These are phyloP conservation scores for Heterobasidion parviporum DNA, from an alignment of 1,284 basidiomycete genomes.

Conservation along the genomic window DNA sequence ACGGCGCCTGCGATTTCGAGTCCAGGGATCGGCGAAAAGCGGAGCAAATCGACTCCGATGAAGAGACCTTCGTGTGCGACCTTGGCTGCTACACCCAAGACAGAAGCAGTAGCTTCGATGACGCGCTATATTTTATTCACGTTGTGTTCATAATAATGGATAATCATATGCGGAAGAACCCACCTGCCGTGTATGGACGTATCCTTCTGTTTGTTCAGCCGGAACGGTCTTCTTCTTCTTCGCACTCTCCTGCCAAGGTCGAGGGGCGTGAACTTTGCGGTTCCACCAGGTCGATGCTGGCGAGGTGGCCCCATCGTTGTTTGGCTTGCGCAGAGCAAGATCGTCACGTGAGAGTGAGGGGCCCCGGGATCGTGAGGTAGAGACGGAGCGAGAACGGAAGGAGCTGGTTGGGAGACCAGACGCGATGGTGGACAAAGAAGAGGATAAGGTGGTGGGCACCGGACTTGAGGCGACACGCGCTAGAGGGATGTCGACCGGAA, in stretches of 20 bases:
- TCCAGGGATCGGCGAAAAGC: constrained; percentile 48
- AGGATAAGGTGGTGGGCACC: constrained; percentile 6
- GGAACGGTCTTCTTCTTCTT: constrained; percentile 29
- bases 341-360: neutral
- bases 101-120: constrained; percentile 30
- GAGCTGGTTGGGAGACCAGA: neutral
- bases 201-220: constrained; percentile 41
- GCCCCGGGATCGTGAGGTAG: constrained; percentile 7
- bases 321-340: neutral
- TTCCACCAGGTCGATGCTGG: constrained; percentile 22
- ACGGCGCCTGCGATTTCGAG: constrained; percentile 42
- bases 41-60: constrained; percentile 38
- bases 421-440: constrained; percentile 1
- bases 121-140: constrained; percentile 13
- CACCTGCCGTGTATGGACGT: constrained; percentile 38
- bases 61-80: constrained; percentile 40
- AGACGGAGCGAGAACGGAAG: constrained; percentile 8
- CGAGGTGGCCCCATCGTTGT: neutral
- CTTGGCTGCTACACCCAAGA: constrained; percentile 33
- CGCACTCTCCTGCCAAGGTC: constrained; percentile 24
- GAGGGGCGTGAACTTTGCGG: constrained; percentile 13
- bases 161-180: constrained; percentile 12
- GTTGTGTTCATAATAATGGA: neutral
- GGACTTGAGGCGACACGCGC: constrained; percentile 19
- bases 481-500: constrained; percentile 2